These are phyloP conservation scores for Metrosideros polymorpha DNA, from an alignment of 441 rosid genomes.

Conservation along the genomic window DNA sequence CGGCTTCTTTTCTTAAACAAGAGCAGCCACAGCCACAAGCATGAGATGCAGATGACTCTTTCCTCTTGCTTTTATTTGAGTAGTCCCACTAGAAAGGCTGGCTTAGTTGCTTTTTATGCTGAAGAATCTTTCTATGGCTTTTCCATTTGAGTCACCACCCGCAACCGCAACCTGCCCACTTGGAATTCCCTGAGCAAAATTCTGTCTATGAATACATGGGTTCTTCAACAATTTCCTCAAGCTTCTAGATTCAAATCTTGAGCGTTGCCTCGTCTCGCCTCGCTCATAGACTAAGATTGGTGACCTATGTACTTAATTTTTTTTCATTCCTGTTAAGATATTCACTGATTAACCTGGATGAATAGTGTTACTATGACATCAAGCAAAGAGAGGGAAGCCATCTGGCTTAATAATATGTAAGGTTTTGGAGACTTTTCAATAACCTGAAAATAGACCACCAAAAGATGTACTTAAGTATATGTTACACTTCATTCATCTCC, in stretches of 20 bases:
- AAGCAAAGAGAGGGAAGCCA: background rate
- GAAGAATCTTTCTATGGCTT: background rate
- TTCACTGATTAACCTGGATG: background rate
- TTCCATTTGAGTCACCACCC: background rate
- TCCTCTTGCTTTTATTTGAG: background rate
- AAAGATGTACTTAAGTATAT: background rate
- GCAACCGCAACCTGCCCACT: background rate
- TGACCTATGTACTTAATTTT: background rate
- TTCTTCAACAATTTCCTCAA: background rate
- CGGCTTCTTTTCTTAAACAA: background rate
- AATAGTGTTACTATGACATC: background rate
- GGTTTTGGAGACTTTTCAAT: background rate
- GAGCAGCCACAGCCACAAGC: background rate
- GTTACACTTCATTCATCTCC: background rate
- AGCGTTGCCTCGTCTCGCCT: background rate
- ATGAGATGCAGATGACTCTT: background rate
- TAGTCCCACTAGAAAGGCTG: background rate
- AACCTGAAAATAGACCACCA: background rate
- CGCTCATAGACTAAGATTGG: background rate
- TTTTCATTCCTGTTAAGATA: background rate
- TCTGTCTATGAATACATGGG: background rate
- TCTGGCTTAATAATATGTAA: no score
- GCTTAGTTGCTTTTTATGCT: background rate
- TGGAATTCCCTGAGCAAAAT: background rate
- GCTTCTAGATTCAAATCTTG: background rate